These are phyloP conservation scores for Canariomyces notabilis DNA, from an alignment of 2,329 filamentous ascomycete genomes.

Conservation along the genomic window DNA sequence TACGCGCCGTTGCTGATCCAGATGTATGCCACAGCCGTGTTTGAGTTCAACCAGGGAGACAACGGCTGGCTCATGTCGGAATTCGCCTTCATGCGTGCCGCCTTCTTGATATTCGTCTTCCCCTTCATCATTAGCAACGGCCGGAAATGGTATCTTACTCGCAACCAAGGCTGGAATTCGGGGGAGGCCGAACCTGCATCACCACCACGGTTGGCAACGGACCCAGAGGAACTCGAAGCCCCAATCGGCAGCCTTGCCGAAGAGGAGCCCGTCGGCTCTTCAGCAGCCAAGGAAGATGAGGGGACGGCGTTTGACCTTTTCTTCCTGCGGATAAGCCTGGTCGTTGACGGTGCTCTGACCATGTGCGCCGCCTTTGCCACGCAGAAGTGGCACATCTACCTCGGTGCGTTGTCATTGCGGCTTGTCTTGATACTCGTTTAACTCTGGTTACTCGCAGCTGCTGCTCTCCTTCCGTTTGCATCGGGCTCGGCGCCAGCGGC, in stretches of 20 bases:
- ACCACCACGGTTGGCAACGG: slow-evolving; percentile 27
- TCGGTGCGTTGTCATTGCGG: slow-evolving; percentile 36
- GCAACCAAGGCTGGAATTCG: slow-evolving; percentile 7
- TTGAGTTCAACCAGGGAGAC: slow-evolving; percentile 50
- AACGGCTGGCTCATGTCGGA: slow-evolving; percentile 55
- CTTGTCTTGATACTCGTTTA: background rate
- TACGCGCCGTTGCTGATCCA: slow-evolving; percentile 60
- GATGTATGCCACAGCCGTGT: slow-evolving; percentile 53
- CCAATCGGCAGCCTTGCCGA: slow-evolving; percentile 38
- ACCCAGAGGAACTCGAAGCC: slow-evolving; percentile 39
- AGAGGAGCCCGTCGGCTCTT: slow-evolving; percentile 38
- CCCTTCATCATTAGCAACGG: slow-evolving; percentile 43
- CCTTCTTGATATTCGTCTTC: slow-evolving; percentile 52
- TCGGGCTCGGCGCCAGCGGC: slow-evolving; percentile 65
- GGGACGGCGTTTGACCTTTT: slow-evolving; percentile 60
- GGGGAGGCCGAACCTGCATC: background rate
- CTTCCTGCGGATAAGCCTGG: slow-evolving; percentile 60
- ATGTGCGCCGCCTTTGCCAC: slow-evolving; percentile 58
- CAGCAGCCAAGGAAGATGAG: slow-evolving; percentile 37
- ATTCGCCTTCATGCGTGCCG: slow-evolving; percentile 48
- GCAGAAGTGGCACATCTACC: slow-evolving; percentile 62
- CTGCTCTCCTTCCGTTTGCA: slow-evolving; percentile 60
- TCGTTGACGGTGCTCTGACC: slow-evolving; percentile 61
- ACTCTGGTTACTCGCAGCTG: slow-evolving; percentile 43
- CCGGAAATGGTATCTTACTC: slow-evolving; percentile 27